Evolutionary conservation across 129 eudicot species (phyloP).

Genomic region (Tanacetum coccineum): DNA sequence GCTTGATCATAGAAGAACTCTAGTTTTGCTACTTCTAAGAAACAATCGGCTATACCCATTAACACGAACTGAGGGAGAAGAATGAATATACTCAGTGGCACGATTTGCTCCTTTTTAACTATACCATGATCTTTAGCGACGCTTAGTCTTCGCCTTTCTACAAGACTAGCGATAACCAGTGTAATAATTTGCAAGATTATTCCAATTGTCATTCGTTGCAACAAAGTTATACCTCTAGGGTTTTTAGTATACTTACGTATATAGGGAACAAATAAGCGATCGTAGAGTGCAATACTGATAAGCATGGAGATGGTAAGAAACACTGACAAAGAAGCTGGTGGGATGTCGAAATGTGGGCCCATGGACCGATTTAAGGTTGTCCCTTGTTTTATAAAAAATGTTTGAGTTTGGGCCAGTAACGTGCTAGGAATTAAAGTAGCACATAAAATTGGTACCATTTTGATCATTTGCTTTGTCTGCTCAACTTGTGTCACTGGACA

Average conservation of each 20-base stretch:
- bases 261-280: constrained; percentile 48
- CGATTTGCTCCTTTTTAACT: constrained; percentile 28
- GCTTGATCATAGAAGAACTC: constrained; percentile 86
- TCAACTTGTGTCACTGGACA: constrained; percentile 59
- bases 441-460: constrained; percentile 45
- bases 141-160: constrained; percentile 44
- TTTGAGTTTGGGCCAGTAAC: constrained; percentile 37
- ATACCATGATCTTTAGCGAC: constrained; percentile 41
- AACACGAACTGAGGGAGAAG: constrained; percentile 62
- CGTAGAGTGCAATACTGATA: constrained; percentile 43
- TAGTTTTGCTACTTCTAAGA: constrained; percentile 58
- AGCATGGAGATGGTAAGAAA: constrained; percentile 58
- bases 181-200: constrained; percentile 39
- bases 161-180: constrained; percentile 39
- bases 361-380: constrained; percentile 44
- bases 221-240: constrained; percentile 60
- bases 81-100: constrained; percentile 58
- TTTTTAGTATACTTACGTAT: constrained; percentile 46
- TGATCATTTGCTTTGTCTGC: constrained; percentile 59
- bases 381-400: constrained; percentile 63
- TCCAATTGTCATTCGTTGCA: constrained; percentile 70
- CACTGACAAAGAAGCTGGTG: constrained; percentile 58
- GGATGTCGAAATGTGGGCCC: constrained; percentile 54
- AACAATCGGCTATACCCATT: constrained; percentile 56
- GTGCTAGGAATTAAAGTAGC: constrained; percentile 50